phyloP scores from a whole-genome alignment of 192 early-diverging fungal species.

The Entomortierella parvispora region DNA sequence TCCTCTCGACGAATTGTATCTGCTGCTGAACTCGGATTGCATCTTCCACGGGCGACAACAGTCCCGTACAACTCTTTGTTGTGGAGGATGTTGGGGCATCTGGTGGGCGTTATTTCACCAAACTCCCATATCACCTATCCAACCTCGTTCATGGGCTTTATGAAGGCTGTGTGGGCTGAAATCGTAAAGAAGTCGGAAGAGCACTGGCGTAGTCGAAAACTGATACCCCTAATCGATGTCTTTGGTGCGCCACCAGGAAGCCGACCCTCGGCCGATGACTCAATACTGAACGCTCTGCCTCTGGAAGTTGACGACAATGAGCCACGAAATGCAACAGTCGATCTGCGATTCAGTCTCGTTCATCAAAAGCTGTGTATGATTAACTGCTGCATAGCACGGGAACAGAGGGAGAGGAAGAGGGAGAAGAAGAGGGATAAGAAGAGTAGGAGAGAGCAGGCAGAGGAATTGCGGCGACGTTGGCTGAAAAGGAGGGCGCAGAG shows the following conservation, averaged over 20 bases:
- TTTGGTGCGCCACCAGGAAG: too few species aligned
- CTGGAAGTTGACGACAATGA: conserved; percentile 2
- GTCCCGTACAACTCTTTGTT: conserved; percentile 63
- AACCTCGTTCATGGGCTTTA: conserved; percentile 71
- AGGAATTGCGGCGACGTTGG: conserved; percentile 2
- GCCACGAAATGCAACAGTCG: conserved; percentile 25
- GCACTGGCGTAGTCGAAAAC: conserved; percentile 63
- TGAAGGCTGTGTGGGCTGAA: conserved; percentile 73
- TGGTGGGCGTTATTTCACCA: conserved; percentile 53
- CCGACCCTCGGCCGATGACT: too few species aligned
- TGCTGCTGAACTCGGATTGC: conserved; percentile 49
- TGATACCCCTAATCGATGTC: conserved; percentile 63
- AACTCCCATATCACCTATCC: conserved; percentile 47
- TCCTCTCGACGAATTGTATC: conserved; percentile 12
- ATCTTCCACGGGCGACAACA: conserved; percentile 51
- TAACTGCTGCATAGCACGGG: conserved; percentile 77
- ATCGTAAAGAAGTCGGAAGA: conserved; percentile 60
- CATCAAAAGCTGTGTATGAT: conserved; percentile 85
- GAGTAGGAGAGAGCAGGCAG: neutral
- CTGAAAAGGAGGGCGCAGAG: too few species aligned
- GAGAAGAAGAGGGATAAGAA: neutral
- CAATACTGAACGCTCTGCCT: too few species aligned
- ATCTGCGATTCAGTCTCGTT: conserved; percentile 69
- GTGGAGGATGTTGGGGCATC: conserved; percentile 59
- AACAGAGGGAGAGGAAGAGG: neutral